These are phyloP conservation scores for Fusarium domesticum DNA, from an alignment of 2,329 filamentous ascomycete genomes.

Conservation along the genomic window DNA sequence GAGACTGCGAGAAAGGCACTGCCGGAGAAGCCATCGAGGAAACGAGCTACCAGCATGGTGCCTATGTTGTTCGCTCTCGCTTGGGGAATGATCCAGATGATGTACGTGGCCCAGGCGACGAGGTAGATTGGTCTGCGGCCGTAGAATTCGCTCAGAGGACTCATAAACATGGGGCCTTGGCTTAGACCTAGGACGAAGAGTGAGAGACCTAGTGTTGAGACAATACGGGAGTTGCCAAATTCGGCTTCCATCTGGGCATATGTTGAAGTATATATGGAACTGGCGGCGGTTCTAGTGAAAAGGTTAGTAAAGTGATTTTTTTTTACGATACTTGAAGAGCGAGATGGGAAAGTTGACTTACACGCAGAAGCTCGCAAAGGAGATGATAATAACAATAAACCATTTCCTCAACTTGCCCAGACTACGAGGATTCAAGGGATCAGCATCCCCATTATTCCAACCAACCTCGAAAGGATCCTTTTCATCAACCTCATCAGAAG, in stretches of 20 bases:
- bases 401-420: conserved; percentile 68
- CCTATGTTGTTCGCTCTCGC: conserved; percentile 79
- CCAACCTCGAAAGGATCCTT: conserved; percentile 62
- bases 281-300: conserved; percentile 68
- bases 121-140: conserved; percentile 81
- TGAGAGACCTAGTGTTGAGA: conserved; percentile 78
- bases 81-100: conserved; percentile 78
- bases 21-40: conserved; percentile 71
- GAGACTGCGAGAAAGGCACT: conserved; percentile 70
- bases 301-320: background rate
- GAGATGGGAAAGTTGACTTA: conserved; percentile 49
- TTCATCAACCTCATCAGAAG: conserved; percentile 7
- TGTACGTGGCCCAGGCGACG: conserved; percentile 67
- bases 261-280: conserved; percentile 84
- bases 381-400: conserved; percentile 73
- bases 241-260: conserved; percentile 74
- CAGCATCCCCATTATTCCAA: conserved; percentile 69
- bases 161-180: conserved; percentile 61
- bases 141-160: conserved; percentile 72
- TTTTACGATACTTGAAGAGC: background rate
- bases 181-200: conserved; percentile 75
- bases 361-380: conserved; percentile 75
- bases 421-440: conserved; percentile 72
- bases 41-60: conserved; percentile 74
- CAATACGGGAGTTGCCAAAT: conserved; percentile 66